Evolutionary conservation across 2,329 filamentous ascomycete species (phyloP), one percentile per base, ranked within the genome.

Genomic region (Elsinoe batatas): DNA sequence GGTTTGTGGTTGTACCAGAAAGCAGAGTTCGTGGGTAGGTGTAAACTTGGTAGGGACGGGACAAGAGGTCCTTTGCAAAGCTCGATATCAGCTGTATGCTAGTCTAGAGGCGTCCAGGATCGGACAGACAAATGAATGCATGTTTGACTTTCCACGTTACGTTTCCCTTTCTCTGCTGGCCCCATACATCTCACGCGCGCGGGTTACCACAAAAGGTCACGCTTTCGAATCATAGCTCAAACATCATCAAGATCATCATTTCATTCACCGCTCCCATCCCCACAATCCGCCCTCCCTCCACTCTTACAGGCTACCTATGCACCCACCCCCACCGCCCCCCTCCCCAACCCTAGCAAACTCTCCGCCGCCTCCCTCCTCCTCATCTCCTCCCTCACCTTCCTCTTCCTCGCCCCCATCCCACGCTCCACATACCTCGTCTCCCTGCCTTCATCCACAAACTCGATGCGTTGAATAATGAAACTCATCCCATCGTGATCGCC

Each of bases 401-500:
- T 74, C 36, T 79, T 75, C 71, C 67, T 73, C 64, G 61, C 74
- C 66, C 62, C 72, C 65, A 61, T 76, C 63, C 65, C 76, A 66
- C 70, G 76, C 66, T 61, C 75, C 68, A 56, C 69, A 65, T 59
- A 69, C 57, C 64, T 72, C 64, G 57, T 73, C 56, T 72, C 79
- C 60, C 76, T 77, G 0, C 80, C 85, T 11, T 93, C 90, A 60
- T 88, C 84, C 0, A 96, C 87, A 84, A 91, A 97, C 53, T 89
- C 83, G 10, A 95, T 80, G 53, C 83, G 82, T 59, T 83, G 77
- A 47, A 98, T 81, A 78, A 87, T 89, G 71, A 88, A 97, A 67
- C 90, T 95, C 68, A 95, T 80, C 2, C 91, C 91, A 62, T 95
- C 90, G 65, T 96, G 90, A 22, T 73, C 77, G 20, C 78, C 80